Base-by-base conservation (phyloP, 2,329 filamentous ascomycete species). In the Cordyceps sp. region DNA sequence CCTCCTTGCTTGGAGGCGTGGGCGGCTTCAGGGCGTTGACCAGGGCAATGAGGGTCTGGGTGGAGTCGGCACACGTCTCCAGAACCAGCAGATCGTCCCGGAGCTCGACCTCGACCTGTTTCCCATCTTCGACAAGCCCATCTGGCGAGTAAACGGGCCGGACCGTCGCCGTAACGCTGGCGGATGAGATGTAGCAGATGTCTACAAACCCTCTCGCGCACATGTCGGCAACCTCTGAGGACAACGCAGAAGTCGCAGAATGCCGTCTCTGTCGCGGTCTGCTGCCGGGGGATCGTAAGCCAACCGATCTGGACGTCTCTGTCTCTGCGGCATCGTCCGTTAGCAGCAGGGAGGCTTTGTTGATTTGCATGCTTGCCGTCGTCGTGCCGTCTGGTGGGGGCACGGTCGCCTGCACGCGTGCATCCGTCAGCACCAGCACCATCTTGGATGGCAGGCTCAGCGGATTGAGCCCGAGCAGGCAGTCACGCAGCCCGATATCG, bases 21-120 rank as follows among this genome's bases (percentile, higher is more conserved):
- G 90, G 88, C 5, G 88, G 90, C 24, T 77, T 74, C 5, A 98
- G 63, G 1, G 79, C 85, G 45, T 80, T 83, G 13, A 86, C 58
- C 26, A 93, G 67, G 2, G 70, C 66, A 32, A 93, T 78, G 12
- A 98, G 64, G 0, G 90, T 98, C 50, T 94, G 85, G 0, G 85
- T 96, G 2, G 90, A 98, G 54, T 98, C 90, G 20, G 90, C 90
- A 46, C 92, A 98, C 1, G 86, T 92, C 53, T 98, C 90, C 6
- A 98, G 59, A 22, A 98, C 77, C 33, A 98, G 64, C 2, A 98
- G 64, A 40, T 93, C 79, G 45, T 93, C 86, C 37, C 73, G 73
- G 29, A 96, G 59, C 39, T 93, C 82, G 2, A 94, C 65, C 42
- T 90, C 78, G 12, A 94, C 54, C 26, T 73, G 69, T 39, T 76